Evolutionary conservation across 345 rosid genomes (phyloP), one percentile per base, ranked within the genome.

Genomic region (Lumnitzera littorea): DNA sequence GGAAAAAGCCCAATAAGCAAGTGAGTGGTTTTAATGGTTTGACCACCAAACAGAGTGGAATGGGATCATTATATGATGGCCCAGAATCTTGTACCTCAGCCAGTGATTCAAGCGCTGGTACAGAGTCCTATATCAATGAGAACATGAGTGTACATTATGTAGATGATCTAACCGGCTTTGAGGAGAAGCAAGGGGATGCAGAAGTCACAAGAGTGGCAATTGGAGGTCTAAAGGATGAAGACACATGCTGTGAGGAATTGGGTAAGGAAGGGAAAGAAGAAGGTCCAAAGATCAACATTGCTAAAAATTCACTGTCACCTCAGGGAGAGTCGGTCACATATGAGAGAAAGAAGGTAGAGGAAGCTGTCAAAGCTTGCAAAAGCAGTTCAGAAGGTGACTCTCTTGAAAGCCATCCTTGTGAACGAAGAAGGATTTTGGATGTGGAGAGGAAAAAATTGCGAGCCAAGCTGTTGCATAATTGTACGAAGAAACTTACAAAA

Each of bases 41-140:
- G 50, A 75, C 64, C 65, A 65, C 55, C 7, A 89, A 76, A 57
- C 81, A 73, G 76, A 66, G 60, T 56, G 79, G 73, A 65, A 62
- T 74, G 5, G 85, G 77, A 74, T 72, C 76, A 47, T 69, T 69
- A 13, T 69, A 57, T 48, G 75, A 68, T 36, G 43, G 43, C 62
- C 63, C 84, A 27, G 82, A 78, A 56, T 62, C 81, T 2, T 55
- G 62, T 57, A 36, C 58, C 56, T 25, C 65, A 66, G 81, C 61
- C 70, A 83, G 85, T 78, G 88, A 91, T 74, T 66, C 78, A 11
- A 84, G 81, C 61, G 70, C 72, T 43, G 85, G 78, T 54, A 68
- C 86, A 24, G 91, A 82, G 81, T 65, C 75, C 56, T 54, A 82
- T 53, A 85, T 74, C 79, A 76, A 74, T 62, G 84, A 81, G 62